Base-by-base conservation (phyloP, 176 grass and related monocot species). In the Eragrostis curvula region DNA sequence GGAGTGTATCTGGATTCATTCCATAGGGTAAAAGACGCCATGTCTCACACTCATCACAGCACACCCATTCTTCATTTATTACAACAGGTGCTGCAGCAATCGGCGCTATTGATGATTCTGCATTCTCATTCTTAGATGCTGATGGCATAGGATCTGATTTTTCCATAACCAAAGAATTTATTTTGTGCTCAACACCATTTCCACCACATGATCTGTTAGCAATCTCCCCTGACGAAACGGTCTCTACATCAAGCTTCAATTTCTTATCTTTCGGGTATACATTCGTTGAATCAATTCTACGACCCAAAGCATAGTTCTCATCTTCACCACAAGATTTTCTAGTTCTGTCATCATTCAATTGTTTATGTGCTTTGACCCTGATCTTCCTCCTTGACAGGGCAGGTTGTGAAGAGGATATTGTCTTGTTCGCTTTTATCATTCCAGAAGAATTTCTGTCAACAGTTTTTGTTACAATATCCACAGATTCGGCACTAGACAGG, bases 21-120 rank as follows among this genome's bases (percentile, higher is more conserved):
- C 89, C 84, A 84, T 89, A 87, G 30, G 92, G 92, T 78, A 94
- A 91, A 74, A 94, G 92, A 58, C 92, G 89, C 92, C 92, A 94
- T 74, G 86, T 91, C 52, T 89, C 89, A 77, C 92, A 94, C 58
- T 81, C 89, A 68, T 94, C 92, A 67, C 92, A 94, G 43, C 71
- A 81, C 46, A 94, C 92, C 92, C 92, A 91, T 65, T 94, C 27
- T 68, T 94, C 92, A 20, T 90, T 78, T 83, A 94, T 94, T 73
- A 90, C 66, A 89, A 87, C 23, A 70, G 77, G 27, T 71, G 41
- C 45, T 16, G 81, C 53, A 80, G 70, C 74, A 79, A 74, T 68
- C 40, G 45, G 44, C 8, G 72, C 18, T 48, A 69, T 49, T 44
- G 79, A 73, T 75, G 64, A 44, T 75, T 83, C 65, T 72, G 51